These are phyloP conservation scores for Cavenderia fasciculata DNA, from an alignment of 78 protist species.

Conservation along the genomic window DNA sequence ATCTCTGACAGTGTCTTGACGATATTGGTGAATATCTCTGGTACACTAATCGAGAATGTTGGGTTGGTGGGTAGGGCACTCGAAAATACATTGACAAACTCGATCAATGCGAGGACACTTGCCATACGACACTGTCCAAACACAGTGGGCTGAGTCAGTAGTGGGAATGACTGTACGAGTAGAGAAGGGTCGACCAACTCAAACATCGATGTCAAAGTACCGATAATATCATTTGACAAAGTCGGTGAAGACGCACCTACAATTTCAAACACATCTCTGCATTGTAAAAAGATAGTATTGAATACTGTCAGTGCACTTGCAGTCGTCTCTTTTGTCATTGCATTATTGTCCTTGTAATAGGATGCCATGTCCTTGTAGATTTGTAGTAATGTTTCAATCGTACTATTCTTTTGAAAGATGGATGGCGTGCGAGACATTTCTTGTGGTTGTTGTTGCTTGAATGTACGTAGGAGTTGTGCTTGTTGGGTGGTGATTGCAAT, in stretches of 20 bases:
- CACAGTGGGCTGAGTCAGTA: not conserved
- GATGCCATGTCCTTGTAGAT: not conserved
- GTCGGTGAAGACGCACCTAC: not conserved
- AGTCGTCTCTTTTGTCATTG: not conserved
- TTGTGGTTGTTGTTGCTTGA: not conserved
- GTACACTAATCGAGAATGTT: not conserved
- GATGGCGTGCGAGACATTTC: too few species aligned
- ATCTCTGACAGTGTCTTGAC: not conserved
- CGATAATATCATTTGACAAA: not conserved
- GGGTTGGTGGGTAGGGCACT: not conserved
- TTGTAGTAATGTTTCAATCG: not conserved
- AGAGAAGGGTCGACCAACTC: not conserved
- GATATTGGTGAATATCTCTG: not conserved
- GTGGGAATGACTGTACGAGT: not conserved
- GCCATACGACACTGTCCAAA: too few species aligned
- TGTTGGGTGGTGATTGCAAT: not conserved
- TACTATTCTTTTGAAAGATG: too few species aligned
- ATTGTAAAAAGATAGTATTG: not conserved
- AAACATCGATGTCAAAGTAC: not conserved
- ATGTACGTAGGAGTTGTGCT: not conserved
- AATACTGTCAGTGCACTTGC: not conserved
- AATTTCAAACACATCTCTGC: not conserved
- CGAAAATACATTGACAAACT: not conserved
- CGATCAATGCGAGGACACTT: not conserved
- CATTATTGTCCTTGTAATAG: not conserved